A percentile compares a stretch with the other conserved stretches of the same genome.
Conservation (phyloP, 2,329 filamentous ascomycete species). For the Penicillium italicum region DNA sequence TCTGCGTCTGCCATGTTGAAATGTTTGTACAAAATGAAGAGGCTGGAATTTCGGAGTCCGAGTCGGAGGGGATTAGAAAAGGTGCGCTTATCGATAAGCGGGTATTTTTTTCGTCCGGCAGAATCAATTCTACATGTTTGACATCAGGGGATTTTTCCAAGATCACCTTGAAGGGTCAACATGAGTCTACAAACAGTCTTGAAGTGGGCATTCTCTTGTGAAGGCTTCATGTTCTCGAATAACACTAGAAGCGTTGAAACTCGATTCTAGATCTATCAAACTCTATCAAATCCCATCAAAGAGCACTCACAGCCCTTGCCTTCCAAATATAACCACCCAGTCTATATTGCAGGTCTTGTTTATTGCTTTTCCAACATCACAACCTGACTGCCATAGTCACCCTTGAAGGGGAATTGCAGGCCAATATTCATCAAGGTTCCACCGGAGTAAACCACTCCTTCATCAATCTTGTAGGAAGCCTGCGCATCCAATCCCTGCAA, state of each 20-base stretch:
- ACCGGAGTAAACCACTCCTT: slow-evolving; percentile 53
- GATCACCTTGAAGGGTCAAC: neutral
- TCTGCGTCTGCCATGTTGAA: slow-evolving; percentile 44
- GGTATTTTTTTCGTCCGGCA: neutral
- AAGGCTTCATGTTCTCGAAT: too few relatives aligned
- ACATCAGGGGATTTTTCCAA: neutral
- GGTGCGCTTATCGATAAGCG: slow-evolving; percentile 26
- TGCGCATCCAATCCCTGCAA: slow-evolving; percentile 56
- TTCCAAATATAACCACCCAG: neutral
- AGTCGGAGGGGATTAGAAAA: slow-evolving; percentile 6
- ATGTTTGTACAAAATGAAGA: neutral
- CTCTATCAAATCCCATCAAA: neutral
- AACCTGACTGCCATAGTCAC: slow-evolving; percentile 57
- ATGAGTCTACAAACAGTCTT: neutral
- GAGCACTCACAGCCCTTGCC: neutral
- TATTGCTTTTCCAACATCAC: slow-evolving; percentile 52
- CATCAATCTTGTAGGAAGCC: slow-evolving; percentile 54
- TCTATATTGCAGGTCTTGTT: neutral
- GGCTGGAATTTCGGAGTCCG: slow-evolving; percentile 6
- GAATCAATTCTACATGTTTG: neutral
- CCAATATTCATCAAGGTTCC: slow-evolving; percentile 62
- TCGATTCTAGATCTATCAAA: neutral
- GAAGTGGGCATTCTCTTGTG: neutral
- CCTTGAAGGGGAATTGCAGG: slow-evolving; percentile 51
- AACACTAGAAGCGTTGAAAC: neutral